Conservation (phyloP, 371 early-diverging fungal genomes). For the Rhizomucor pusillus region DNA sequence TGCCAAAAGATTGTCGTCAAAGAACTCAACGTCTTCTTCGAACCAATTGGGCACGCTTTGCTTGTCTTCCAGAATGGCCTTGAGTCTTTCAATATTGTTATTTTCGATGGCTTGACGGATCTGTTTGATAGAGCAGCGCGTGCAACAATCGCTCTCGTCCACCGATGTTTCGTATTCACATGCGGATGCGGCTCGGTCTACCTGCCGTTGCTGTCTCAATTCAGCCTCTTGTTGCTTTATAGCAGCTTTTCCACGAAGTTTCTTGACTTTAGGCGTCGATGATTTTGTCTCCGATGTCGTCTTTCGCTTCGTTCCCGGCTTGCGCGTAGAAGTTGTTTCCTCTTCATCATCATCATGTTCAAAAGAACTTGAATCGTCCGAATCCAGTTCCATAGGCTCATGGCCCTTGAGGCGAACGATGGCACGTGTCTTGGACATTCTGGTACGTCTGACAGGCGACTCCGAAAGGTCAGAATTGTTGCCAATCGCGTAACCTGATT, state of each 20-base stretch:
- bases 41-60: slow-evolving; percentile 21
- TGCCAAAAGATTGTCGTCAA: slow-evolving; percentile 14
- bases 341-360: neutral
- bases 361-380: slow-evolving; percentile 1
- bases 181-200: slow-evolving; percentile 10
- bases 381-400: neutral
- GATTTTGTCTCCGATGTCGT: slow-evolving; percentile 15
- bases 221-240: slow-evolving; percentile 10
- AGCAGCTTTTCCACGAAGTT: slow-evolving; percentile 12
- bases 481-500: slow-evolving; percentile 18
- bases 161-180: slow-evolving; percentile 1
- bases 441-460: slow-evolving; percentile 9
- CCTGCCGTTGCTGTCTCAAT: slow-evolving; percentile 14
- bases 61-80: slow-evolving; percentile 11
- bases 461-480: neutral
- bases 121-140: slow-evolving; percentile 19
- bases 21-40: slow-evolving; percentile 14
- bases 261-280: slow-evolving; percentile 7
- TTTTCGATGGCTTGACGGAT: slow-evolving; percentile 26
- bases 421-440: slow-evolving; percentile 32
- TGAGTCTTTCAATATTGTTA: slow-evolving; percentile 17
- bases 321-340: neutral
- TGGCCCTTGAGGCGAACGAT: slow-evolving; percentile 20
- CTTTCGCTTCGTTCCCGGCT: slow-evolving; percentile 5
- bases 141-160: slow-evolving; percentile 30